Conservation (phyloP, 2,329 filamentous ascomycete genomes). For the Monosporascus cannonballus region DNA sequence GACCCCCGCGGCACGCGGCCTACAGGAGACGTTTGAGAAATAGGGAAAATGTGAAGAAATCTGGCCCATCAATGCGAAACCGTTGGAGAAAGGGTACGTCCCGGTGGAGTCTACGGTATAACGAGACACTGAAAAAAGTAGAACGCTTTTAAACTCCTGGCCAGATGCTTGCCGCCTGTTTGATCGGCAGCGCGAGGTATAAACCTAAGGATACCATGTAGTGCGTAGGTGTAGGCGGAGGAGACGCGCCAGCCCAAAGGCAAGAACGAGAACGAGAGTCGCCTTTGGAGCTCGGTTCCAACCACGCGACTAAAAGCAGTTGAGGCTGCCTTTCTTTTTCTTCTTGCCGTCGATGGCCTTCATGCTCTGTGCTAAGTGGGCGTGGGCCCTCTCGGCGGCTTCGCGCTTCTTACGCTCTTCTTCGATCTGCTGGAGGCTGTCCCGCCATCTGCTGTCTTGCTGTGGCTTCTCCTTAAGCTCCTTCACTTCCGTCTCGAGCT, state of each 20-base stretch:
- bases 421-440: constrained; percentile 80
- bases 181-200: constrained; percentile 5
- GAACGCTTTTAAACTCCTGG: constrained; percentile 14
- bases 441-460: constrained; percentile 50
- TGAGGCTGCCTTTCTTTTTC: constrained; percentile 91
- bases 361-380: constrained; percentile 91
- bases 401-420: constrained; percentile 91
- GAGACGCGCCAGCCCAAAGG: constrained; percentile 4
- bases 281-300: constrained; percentile 7
- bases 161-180: constrained; percentile 8
- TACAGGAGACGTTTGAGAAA: neutral
- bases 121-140: neutral
- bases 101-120: constrained; percentile 3
- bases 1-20: constrained; percentile 8
- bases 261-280: constrained; percentile 10
- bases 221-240: constrained; percentile 1
- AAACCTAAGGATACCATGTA: constrained; percentile 4
- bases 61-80: constrained; percentile 7
- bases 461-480: constrained; percentile 52
- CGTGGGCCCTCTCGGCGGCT: constrained; percentile 81
- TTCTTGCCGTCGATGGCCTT: constrained; percentile 87
- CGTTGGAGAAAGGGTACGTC: constrained; percentile 4
- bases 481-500: constrained; percentile 67
- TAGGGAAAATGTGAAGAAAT: constrained; percentile 2
- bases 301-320: constrained; percentile 73